phyloP scores from a whole-genome alignment of 2,329 filamentous ascomycete species.

The Phialocephala subalpina region DNA sequence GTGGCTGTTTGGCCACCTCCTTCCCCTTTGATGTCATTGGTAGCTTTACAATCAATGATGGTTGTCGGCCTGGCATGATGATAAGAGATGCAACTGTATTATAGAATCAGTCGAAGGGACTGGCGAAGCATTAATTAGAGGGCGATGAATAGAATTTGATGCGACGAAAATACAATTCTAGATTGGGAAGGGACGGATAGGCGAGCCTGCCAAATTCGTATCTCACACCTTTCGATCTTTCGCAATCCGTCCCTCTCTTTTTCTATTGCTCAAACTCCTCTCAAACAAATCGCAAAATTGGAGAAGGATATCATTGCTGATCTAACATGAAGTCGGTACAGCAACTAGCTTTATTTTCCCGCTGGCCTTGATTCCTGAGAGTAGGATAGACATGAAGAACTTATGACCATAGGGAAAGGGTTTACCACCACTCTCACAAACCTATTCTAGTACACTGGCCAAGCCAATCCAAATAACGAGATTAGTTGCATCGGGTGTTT shows the following conservation, averaged over 20 bases:
- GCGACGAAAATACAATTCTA: background rate
- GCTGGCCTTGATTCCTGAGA: no score
- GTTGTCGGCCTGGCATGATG: background rate
- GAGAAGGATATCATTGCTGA: no score
- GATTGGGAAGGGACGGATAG: background rate
- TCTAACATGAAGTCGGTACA: no score
- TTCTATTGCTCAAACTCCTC: background rate
- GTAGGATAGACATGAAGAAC: no score
- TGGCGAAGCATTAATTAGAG: background rate
- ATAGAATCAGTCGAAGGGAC: background rate
- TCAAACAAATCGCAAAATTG: background rate
- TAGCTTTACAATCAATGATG: conserved; percentile 13
- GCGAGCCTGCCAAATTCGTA: background rate
- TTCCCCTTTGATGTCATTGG: background rate
- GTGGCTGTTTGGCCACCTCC: background rate
- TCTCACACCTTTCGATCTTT: background rate
- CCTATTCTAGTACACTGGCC: no score
- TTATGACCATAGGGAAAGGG: no score
- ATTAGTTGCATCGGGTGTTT: no score
- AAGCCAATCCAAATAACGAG: no score
- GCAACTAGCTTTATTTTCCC: no score
- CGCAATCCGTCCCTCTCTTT: background rate
- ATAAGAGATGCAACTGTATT: background rate
- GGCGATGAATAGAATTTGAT: background rate
- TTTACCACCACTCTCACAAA: no score